Percentiles rank a stretch among this genome's conserved stretches.
Conservation (phyloP, 2,329 filamentous ascomycete species). For the Ophiostoma quercus region DNA sequence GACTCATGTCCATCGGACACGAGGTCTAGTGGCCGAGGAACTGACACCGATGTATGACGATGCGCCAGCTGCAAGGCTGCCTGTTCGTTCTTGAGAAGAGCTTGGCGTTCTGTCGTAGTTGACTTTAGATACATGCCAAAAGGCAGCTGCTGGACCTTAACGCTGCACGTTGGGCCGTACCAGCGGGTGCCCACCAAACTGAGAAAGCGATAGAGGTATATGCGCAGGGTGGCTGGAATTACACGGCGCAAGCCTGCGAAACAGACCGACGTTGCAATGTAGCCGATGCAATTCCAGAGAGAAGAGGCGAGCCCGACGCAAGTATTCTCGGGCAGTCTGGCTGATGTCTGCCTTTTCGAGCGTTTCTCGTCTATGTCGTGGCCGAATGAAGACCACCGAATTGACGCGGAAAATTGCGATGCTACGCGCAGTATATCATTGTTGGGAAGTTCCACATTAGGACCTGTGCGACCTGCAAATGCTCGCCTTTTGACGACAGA, state of each 20-base stretch:
- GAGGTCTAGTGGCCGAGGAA: neutral
- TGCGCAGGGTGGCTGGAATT: neutral
- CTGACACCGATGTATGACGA: neutral
- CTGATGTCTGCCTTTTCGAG: neutral
- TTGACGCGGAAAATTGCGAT: neutral
- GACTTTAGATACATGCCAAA: neutral
- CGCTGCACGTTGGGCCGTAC: neutral
- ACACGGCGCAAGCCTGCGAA: neutral
- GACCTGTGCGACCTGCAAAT: neutral
- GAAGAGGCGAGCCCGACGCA: neutral
- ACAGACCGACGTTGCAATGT: neutral
- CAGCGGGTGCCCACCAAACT: neutral
- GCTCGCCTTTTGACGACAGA: neutral
- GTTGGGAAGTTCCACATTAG: neutral
- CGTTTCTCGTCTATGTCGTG: neutral
- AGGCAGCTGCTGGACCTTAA: neutral
- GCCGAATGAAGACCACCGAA: neutral
- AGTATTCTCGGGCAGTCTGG: neutral
- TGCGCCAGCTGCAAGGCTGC: neutral
- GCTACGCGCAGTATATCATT: neutral
- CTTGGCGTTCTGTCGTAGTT: neutral
- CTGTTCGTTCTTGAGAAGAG: neutral
- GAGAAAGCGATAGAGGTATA: neutral
- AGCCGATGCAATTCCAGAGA: neutral
- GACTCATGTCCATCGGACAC: neutral